phyloP scores from a whole-genome alignment of 2,329 filamentous ascomycete species.

The Ambrosiella xylebori region DNA sequence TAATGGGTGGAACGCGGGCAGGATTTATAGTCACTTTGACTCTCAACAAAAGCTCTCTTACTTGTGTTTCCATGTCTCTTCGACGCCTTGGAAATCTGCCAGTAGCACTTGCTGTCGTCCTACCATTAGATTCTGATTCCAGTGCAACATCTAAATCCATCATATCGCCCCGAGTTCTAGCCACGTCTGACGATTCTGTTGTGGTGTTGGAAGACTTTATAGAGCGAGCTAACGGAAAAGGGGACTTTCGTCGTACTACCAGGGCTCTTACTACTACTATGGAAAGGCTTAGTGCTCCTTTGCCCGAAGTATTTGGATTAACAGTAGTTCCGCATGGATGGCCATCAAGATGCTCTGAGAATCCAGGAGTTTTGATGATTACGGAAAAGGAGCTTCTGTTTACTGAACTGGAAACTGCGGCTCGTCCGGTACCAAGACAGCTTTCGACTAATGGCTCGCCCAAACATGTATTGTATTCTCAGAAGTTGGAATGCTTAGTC shows the following conservation, averaged over 20 bases:
- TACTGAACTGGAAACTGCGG: conserved; percentile 30
- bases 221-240: conserved; percentile 11
- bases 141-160: too few relatives aligned
- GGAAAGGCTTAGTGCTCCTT: conserved; percentile 19
- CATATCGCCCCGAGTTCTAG: conserved; percentile 20
- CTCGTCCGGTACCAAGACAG: conserved; percentile 31
- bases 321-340: conserved; percentile 4
- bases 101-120: conserved; percentile 13
- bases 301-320: conserved; percentile 2
- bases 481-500: conserved; percentile 33
- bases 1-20: conserved; percentile 33
- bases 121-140: conserved; percentile 13
- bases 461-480: conserved; percentile 36
- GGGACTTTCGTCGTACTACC: conserved; percentile 24
- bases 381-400: conserved; percentile 34
- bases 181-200: conserved; percentile 32
- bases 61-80: conserved; percentile 8
- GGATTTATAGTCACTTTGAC: conserved; percentile 31
- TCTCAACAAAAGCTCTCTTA: not conserved
- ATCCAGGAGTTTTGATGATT: conserved; percentile 24
- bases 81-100: conserved; percentile 21
- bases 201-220: conserved; percentile 26
- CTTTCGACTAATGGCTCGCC: conserved; percentile 32
- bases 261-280: conserved; percentile 36
- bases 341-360: not conserved